These are phyloP conservation scores for Pleurotus tuoliensis DNA, from an alignment of 768 basidiomycete genomes.

Conservation along the genomic window DNA sequence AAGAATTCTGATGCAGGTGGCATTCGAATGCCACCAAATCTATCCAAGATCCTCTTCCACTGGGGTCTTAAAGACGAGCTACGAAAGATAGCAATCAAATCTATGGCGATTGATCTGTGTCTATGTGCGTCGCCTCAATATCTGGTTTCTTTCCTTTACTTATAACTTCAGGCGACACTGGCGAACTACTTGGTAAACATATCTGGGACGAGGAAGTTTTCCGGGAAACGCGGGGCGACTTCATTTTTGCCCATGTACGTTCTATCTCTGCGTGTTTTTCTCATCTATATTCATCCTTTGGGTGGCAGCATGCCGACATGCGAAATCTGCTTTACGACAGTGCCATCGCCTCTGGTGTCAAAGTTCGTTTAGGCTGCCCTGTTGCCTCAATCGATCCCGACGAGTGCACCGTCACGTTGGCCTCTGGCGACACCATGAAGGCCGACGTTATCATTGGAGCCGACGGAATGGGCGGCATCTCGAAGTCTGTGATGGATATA, in stretches of 20 bases:
- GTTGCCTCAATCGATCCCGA: slow-evolving; percentile 26
- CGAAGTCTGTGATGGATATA: slow-evolving; percentile 27
- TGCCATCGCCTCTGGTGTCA: slow-evolving; percentile 40
- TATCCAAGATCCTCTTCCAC: slow-evolving; percentile 49
- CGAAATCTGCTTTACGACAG: slow-evolving; percentile 44
- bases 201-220: slow-evolving; percentile 52
- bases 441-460: slow-evolving; percentile 57
- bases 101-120: slow-evolving; percentile 20
- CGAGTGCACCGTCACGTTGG: slow-evolving; percentile 27
- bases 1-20: slow-evolving; percentile 19
- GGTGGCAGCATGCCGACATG: slow-evolving; percentile 44
- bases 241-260: slow-evolving; percentile 34
- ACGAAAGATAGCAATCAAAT: slow-evolving; percentile 16
- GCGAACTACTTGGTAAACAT: slow-evolving; percentile 44
- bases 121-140: slow-evolving; percentile 11
- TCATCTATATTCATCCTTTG: not conserved
- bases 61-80: slow-evolving; percentile 43
- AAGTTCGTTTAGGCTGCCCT: slow-evolving; percentile 29
- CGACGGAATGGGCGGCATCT: slow-evolving; percentile 43
- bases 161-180: slow-evolving; percentile 39
- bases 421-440: slow-evolving; percentile 35
- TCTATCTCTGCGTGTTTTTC: slow-evolving; percentile 15
- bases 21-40: slow-evolving; percentile 43
- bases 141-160: not conserved
- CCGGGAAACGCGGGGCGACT: slow-evolving; percentile 37